These are phyloP conservation scores for Cladosporium sp. DNA, from an alignment of 2,329 filamentous ascomycete species.

Conservation along the genomic window DNA sequence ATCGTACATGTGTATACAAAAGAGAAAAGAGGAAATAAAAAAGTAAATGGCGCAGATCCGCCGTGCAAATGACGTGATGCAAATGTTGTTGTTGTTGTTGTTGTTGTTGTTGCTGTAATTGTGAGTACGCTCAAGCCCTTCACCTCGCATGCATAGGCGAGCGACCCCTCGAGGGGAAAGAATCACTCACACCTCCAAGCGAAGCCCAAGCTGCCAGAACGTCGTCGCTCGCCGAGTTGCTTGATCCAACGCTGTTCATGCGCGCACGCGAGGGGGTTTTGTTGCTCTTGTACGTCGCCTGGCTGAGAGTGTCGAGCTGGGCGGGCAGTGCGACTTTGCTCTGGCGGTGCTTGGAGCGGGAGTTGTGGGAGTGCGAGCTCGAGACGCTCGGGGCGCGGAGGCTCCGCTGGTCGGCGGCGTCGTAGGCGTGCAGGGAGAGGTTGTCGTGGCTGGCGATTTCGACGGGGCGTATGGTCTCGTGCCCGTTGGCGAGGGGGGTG, in stretches of 20 bases:
- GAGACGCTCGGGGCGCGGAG: slow-evolving; percentile 3
- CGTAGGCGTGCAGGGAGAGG: background rate
- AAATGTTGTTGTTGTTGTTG: no score
- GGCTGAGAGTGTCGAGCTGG: background rate
- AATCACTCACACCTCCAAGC: slow-evolving; percentile 33
- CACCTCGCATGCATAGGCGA: slow-evolving; percentile 1
- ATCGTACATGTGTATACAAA: no score
- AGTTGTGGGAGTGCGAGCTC: slow-evolving; percentile 4
- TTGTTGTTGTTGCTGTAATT: no score
- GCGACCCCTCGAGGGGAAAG: slow-evolving; percentile 1
- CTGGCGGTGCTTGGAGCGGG: background rate
- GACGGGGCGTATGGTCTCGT: slow-evolving; percentile 10
- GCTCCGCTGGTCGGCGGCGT: slow-evolving; percentile 8
- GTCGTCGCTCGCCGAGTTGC: slow-evolving; percentile 42
- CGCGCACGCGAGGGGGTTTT: background rate
- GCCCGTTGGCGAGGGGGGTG: background rate
- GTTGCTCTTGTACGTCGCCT: slow-evolving; percentile 1
- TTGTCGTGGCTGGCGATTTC: slow-evolving; percentile 11
- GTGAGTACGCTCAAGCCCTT: background rate
- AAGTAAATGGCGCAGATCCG: no score
- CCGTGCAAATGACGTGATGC: no score
- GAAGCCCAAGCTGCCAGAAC: slow-evolving; percentile 46
- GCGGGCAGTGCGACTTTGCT: background rate
- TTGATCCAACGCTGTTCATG: slow-evolving; percentile 22
- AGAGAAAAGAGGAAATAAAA: no score